phyloP scores from a whole-genome alignment of 2,329 filamentous ascomycete species.

The Trichothecium sympodiale region DNA sequence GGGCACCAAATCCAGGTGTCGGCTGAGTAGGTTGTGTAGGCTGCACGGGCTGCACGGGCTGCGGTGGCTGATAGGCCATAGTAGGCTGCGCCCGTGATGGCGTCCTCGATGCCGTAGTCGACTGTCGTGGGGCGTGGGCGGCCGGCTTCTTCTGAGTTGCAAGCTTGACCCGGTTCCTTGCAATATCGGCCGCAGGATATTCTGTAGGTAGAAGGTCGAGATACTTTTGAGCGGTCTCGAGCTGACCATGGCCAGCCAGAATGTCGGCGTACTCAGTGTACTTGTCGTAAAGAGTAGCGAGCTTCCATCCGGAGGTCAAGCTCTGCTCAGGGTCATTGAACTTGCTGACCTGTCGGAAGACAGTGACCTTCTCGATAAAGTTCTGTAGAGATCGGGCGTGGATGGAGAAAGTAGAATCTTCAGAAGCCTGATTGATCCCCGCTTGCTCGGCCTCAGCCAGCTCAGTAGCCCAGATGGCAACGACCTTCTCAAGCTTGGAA shows the following conservation, averaged over 20 bases:
- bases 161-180: constrained; percentile 72
- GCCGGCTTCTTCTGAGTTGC: constrained; percentile 50
- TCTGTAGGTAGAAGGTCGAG: constrained; percentile 72
- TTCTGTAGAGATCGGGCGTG: constrained; percentile 81
- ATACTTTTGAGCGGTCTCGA: constrained; percentile 82
- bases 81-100: constrained; percentile 28
- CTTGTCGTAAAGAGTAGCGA: constrained; percentile 79
- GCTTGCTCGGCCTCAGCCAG: constrained; percentile 74
- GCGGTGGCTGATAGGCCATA: constrained; percentile 37
- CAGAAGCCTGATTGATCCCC: constrained; percentile 54
- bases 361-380: constrained; percentile 95
- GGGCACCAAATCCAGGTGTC: constrained; percentile 1
- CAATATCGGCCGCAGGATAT: constrained; percentile 80
- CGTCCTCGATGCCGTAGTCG: constrained; percentile 18
- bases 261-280: constrained; percentile 97
- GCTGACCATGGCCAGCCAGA: constrained; percentile 77
- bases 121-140: constrained; percentile 13
- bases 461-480: constrained; percentile 86
- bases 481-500: constrained; percentile 94
- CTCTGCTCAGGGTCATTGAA: constrained; percentile 71
- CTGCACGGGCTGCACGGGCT: constrained; percentile 17
- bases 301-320: constrained; percentile 74
- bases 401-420: constrained; percentile 79
- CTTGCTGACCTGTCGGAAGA: constrained; percentile 89
- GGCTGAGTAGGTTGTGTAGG: constrained; percentile 6